A percentile compares a stretch with the other conserved stretches of the same genome.
Conservation (phyloP, 306 rosid species). For the Coriaria nepalensis region DNA sequence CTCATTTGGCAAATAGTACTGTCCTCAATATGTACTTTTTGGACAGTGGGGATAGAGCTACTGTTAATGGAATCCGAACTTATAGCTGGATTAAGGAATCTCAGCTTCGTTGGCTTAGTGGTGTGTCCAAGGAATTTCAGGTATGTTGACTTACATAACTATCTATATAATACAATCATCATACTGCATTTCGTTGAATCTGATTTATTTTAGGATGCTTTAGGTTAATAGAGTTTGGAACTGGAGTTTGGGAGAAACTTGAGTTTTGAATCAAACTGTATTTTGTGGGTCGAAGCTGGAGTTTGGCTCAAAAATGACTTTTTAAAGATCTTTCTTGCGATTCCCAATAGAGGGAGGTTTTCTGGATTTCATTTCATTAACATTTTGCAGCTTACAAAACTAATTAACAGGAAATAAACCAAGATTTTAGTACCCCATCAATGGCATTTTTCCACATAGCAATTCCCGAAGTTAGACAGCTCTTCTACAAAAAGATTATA, state of each 20-base stretch:
- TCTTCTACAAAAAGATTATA: slow-evolving; percentile 33
- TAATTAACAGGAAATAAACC: slow-evolving; percentile 61
- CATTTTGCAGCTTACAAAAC: slow-evolving; percentile 49
- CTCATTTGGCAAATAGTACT: slow-evolving; percentile 58
- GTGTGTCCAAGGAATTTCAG: slow-evolving; percentile 42
- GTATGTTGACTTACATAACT: slow-evolving; percentile 20
- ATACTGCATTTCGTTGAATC: no score
- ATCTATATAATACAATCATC: no score
- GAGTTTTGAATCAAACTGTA: no score
- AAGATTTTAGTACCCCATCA: slow-evolving; percentile 28
- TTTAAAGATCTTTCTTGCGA: no score
- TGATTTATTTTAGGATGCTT: not conserved
- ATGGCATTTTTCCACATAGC: slow-evolving; percentile 81
- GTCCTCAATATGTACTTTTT: slow-evolving; percentile 76
- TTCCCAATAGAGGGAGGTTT: no score
- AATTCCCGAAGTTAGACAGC: slow-evolving; percentile 61
- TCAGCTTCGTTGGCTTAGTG: slow-evolving; percentile 70
- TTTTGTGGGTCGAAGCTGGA: no score
- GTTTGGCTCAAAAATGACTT: no score
- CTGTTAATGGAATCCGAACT: slow-evolving; percentile 55
- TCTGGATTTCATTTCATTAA: slow-evolving; percentile 55
- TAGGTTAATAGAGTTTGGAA: no score
- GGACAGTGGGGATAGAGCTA: slow-evolving; percentile 71
- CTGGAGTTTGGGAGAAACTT: no score
- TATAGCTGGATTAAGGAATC: slow-evolving; percentile 85